These are phyloP conservation scores for Solanum acaule DNA, from an alignment of 257 asterid species.

Conservation along the genomic window DNA sequence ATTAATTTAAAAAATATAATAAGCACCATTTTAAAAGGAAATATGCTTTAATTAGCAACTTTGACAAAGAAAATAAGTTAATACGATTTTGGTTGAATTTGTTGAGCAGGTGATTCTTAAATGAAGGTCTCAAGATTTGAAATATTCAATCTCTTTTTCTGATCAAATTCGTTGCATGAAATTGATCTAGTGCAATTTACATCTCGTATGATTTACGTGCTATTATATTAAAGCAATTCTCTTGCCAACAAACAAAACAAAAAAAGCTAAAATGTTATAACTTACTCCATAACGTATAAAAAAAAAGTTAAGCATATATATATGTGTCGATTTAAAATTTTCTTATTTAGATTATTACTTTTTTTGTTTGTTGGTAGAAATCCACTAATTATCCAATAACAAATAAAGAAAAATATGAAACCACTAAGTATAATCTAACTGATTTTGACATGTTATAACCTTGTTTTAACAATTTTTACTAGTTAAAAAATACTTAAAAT, in stretches of 20 bases:
- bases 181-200: fast-evolving
- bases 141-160: fast-evolving
- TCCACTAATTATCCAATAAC: neutral
- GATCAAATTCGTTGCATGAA: fast-evolving
- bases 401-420: neutral
- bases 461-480: neutral
- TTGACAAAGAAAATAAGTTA: neutral
- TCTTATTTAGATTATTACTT: neutral
- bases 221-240: neutral
- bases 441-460: neutral
- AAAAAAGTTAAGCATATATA: no score
- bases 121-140: no score
- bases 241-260: neutral
- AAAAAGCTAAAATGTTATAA: no score
- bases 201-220: neutral
- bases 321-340: no score
- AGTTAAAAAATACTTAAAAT: neutral
- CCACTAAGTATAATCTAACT: neutral
- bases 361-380: no score
- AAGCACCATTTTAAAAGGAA: neutral
- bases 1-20: neutral
- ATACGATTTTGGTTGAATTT: neutral
- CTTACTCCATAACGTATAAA: no score
- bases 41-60: neutral
- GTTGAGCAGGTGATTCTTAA: no score